phyloP scores from a whole-genome alignment of 2,329 filamentous ascomycete species.

The Magnaporthiopsis incrustans region DNA sequence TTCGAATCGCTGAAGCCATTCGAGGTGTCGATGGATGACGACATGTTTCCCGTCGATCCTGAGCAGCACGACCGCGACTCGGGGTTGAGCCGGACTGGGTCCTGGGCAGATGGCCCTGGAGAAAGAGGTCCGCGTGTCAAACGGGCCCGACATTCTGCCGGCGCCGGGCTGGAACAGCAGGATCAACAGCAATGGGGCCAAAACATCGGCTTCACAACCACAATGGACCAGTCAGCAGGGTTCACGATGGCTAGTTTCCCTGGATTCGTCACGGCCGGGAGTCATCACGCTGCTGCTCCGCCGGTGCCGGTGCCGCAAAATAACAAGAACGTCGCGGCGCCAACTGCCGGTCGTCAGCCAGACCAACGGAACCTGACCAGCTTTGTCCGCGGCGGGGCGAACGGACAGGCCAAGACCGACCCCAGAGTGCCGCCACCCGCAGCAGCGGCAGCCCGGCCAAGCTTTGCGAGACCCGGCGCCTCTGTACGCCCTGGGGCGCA shows the following conservation, averaged over 20 bases:
- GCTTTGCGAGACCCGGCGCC: not conserved
- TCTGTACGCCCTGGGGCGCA: not conserved
- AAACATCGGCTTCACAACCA: conserved; percentile 31
- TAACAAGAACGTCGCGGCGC: not conserved
- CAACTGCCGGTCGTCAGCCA: conserved; percentile 13
- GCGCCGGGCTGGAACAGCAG: conserved; percentile 20
- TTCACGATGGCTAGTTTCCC: conserved; percentile 52
- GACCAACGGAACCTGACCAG: conserved; percentile 35
- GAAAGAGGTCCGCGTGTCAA: not conserved
- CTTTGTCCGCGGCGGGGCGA: conserved; percentile 23
- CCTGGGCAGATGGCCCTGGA: not conserved
- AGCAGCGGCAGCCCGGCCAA: not conserved
- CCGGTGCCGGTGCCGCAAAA: conserved; percentile 17
- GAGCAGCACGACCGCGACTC: conserved; percentile 26
- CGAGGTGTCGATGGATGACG: conserved; percentile 56
- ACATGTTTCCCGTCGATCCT: conserved; percentile 59
- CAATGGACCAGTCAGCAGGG: conserved; percentile 49
- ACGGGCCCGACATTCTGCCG: conserved; percentile 17
- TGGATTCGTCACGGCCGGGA: conserved; percentile 55
- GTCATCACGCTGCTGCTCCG: conserved; percentile 38
- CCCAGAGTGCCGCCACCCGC: conserved; percentile 7
- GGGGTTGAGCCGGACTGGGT: conserved; percentile 16
- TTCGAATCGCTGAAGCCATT: conserved; percentile 38
- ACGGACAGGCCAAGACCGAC: conserved; percentile 11
- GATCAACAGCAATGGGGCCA: conserved; percentile 31